Evolutionary conservation across 345 rosid species (phyloP).

Genomic region (Lepidium aucheri): DNA sequence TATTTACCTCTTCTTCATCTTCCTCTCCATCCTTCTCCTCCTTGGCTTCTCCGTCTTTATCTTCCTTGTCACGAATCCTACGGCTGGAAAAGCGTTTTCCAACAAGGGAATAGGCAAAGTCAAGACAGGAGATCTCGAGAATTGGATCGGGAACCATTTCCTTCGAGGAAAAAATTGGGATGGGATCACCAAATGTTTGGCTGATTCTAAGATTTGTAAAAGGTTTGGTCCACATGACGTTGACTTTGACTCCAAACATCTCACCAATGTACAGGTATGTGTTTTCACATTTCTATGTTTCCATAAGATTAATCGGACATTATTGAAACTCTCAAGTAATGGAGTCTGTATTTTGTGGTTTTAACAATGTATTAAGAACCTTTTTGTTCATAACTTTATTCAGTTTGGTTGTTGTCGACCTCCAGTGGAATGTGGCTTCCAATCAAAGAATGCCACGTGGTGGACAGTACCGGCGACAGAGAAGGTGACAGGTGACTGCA

Average conservation of each 20-base stretch:
- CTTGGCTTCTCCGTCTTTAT: conserved; percentile 19
- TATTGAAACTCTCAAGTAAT: neutral
- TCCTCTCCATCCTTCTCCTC: conserved; percentile 23
- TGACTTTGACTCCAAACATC: conserved; percentile 25
- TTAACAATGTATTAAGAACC: neutral
- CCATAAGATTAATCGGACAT: neutral
- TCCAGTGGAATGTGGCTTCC: conserved; percentile 44
- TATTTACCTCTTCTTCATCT: conserved; percentile 21
- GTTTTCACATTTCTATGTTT: neutral
- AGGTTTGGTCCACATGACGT: conserved; percentile 15
- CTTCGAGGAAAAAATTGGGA: conserved; percentile 29
- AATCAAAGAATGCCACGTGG: conserved; percentile 32
- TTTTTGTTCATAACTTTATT: neutral
- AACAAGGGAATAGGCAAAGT: conserved; percentile 12
- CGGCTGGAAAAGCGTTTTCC: conserved; percentile 28
- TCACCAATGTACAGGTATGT: conserved; percentile 23
- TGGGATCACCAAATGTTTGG: conserved; percentile 22
- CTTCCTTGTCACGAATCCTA: conserved; percentile 21
- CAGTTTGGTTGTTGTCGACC: conserved; percentile 73
- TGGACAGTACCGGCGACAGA: conserved; percentile 26
- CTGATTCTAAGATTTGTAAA: conserved; percentile 21
- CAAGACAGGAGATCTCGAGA: conserved; percentile 14
- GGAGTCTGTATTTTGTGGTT: too few species aligned
- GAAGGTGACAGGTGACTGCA: conserved; percentile 29
- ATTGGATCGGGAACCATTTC: conserved; percentile 20